phyloP scores from a whole-genome alignment of 2,329 filamentous ascomycete species.

The Aspergillus sp. region DNA sequence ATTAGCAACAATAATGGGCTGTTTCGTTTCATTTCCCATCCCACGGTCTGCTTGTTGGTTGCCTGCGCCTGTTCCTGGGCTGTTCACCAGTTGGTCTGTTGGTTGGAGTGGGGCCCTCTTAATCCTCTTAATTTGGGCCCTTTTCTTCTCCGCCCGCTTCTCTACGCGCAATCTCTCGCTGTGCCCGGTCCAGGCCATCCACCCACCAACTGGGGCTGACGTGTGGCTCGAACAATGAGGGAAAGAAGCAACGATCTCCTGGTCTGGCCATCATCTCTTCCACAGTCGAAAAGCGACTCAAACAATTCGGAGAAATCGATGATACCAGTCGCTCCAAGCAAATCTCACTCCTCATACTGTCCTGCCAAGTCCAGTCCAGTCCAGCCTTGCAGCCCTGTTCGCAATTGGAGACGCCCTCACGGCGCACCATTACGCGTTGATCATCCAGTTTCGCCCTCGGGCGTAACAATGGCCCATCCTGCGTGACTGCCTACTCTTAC shows the following conservation, averaged over 20 bases:
- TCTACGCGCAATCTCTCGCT: neutral
- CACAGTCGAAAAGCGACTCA: neutral
- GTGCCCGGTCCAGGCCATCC: neutral
- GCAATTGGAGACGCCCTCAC: neutral
- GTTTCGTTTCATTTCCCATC: neutral
- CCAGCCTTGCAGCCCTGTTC: neutral
- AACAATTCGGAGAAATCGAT: too few relatives aligned
- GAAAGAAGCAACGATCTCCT: neutral
- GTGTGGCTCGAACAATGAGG: constrained; percentile 5
- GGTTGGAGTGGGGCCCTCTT: neutral
- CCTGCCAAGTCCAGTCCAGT: too few relatives aligned
- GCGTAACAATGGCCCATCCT: neutral
- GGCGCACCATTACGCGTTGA: neutral
- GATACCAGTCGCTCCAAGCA: too few relatives aligned
- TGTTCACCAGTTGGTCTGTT: neutral
- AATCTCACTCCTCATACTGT: too few relatives aligned
- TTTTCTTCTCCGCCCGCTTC: neutral
- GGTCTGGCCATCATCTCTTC: neutral
- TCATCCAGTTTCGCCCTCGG: neutral
- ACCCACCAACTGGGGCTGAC: constrained; percentile 7
- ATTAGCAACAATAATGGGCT: neutral
- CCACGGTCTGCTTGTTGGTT: neutral
- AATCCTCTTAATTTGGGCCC: neutral
- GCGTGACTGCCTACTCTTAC: neutral
- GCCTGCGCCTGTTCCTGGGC: neutral